Evolutionary conservation across 192 early-diverging fungal genomes (phyloP), one percentile per base, ranked within the genome.

Genomic region (Pilobolus umbonatus): DNA sequence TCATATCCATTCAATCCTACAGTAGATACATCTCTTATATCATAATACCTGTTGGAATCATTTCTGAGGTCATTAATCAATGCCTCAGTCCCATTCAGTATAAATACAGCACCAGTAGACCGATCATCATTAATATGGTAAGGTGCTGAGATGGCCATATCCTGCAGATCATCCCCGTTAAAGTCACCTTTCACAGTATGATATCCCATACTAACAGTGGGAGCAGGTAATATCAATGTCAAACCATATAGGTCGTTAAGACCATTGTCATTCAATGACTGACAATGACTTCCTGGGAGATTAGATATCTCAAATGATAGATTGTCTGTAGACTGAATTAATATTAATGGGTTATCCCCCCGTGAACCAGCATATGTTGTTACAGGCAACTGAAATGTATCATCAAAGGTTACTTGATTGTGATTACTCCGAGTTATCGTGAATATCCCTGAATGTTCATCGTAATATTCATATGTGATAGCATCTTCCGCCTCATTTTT

Each of bases 101-200:
- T 65, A 72, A 85, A 86, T 12, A 88, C 84, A 2, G 78, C 74
- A 1, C 88, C 88, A 5, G 71, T 68, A 7, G 75, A 67, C 9
- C 67, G 62, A 9, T 5, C 44, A 31, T 24, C 15, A 19, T 34
- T 21, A 9, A 60, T 64, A 46, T 72, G 73, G 57, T 84, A 85
- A 2, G 88, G 86, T 47, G 83, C 84, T 50, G 82, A 79, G 22
- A 87, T 78, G 1, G 77, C 90, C 10, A 90, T 48, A 40, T 85
- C 82, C 5, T 71, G 12, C 11, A 55, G 36, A 5, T 84, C 86
- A 48, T 79, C 78, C 5, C 79, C 84, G 69, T 78, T 65, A 64
- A 92, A 95, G 56, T 92, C 85, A 12, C 91, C 93, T 0, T 62
- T 52, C 4, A 69, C 80, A 14, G 80, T 66, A 3, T 79, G 74